Conservation (phyloP, 2,329 filamentous ascomycete genomes). For the Blastomyces emzantsi region DNA sequence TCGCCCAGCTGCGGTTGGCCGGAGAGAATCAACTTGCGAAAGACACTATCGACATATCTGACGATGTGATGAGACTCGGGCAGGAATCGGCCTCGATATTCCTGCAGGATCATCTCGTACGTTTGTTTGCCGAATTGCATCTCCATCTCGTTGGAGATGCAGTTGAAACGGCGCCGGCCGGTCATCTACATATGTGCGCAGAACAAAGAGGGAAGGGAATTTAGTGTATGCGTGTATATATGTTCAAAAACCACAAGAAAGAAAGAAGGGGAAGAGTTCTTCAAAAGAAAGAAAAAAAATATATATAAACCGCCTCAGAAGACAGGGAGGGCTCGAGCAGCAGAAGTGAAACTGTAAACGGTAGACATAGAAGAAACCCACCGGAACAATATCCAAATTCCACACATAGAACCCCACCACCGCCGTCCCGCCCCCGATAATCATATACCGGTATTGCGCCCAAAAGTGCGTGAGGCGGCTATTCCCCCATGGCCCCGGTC, state of each 20-base stretch:
- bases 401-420: slow-evolving; percentile 10
- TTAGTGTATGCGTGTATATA: background rate
- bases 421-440: slow-evolving; percentile 1
- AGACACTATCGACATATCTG: slow-evolving; percentile 43
- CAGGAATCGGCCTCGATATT: slow-evolving; percentile 42
- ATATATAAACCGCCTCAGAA: too few relatives aligned
- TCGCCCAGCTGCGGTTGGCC: slow-evolving; percentile 30
- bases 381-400: slow-evolving; percentile 12
- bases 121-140: slow-evolving; percentile 33
- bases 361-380: background rate
- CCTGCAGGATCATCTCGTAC: slow-evolving; percentile 41
- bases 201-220: background rate
- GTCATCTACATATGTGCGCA: slow-evolving; percentile 35
- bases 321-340: too few relatives aligned
- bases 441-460: background rate
- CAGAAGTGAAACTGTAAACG: background rate
- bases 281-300: background rate
- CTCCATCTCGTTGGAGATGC: slow-evolving; percentile 41
- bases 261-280: background rate
- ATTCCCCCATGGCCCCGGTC: background rate
- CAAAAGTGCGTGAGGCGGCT: background rate
- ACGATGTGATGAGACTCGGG: slow-evolving; percentile 43
- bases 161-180: slow-evolving; percentile 51
- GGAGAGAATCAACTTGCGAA: slow-evolving; percentile 46
- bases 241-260: background rate